A percentile compares a stretch with the other conserved stretches of the same genome.
Conservation (phyloP, 139 green algal genomes). For the Edaphochlamys debaryana region DNA sequence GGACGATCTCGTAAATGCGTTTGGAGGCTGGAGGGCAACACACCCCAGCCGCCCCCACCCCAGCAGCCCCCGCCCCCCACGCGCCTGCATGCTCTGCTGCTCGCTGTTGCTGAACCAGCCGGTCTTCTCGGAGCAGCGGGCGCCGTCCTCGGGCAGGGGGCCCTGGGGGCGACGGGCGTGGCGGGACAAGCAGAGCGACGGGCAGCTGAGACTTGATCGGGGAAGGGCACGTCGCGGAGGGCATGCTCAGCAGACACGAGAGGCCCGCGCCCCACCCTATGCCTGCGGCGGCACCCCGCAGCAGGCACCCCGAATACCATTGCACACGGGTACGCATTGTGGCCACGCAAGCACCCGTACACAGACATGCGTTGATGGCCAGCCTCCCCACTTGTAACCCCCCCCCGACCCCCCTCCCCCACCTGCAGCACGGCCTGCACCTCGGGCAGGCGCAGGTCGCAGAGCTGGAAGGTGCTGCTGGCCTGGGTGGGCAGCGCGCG, state of each 20-base stretch:
- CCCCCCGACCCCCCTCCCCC: no score
- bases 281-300: no score
- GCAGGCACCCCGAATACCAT: no score
- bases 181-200: background rate
- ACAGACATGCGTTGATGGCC: no score
- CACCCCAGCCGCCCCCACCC: background rate
- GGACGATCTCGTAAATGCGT: no score
- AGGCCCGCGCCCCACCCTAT: background rate
- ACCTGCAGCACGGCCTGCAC: conserved; percentile 12
- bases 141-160: background rate
- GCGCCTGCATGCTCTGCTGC: conserved; percentile 20
- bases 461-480: conserved; percentile 30
- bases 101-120: conserved; percentile 31
- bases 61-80: background rate
- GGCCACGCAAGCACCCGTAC: background rate
- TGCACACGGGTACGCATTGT: no score
- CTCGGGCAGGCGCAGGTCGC: conserved; percentile 15
- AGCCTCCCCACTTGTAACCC: no score
- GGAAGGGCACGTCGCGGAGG: no score
- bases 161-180: background rate
- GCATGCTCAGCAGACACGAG: no score
- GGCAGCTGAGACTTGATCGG: background rate
- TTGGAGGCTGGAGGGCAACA: background rate
- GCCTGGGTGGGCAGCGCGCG: conserved; percentile 30
- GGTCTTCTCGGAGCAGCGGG: conserved; percentile 32